phyloP scores from a whole-genome alignment of 805 yeast genomes.

The Lipomyces orientalis region DNA sequence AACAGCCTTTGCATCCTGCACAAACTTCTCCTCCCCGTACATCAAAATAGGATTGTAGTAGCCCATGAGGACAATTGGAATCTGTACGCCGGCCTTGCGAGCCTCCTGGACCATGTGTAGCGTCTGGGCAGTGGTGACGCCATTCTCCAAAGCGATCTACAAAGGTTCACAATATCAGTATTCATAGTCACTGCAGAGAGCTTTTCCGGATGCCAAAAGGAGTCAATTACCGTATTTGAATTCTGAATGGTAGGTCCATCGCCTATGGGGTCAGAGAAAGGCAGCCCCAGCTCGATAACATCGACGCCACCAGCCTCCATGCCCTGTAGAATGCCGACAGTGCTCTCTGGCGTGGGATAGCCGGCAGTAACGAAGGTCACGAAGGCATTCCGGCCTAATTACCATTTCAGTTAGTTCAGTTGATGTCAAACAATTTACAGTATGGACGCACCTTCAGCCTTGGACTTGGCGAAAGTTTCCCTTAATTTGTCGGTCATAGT shows the following conservation, averaged over 20 bases:
- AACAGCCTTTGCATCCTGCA: slow-evolving; percentile 76
- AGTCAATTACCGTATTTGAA: slow-evolving; percentile 62
- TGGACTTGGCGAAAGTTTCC: slow-evolving; percentile 30
- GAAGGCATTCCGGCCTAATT: slow-evolving; percentile 77
- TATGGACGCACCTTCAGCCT: slow-evolving; percentile 27
- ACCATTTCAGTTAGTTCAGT: not conserved
- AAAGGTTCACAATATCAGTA: not conserved
- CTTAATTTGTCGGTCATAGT: slow-evolving; percentile 27
- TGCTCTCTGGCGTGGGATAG: slow-evolving; percentile 84
- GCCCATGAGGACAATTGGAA: slow-evolving; percentile 95
- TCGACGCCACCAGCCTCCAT: slow-evolving; percentile 96
- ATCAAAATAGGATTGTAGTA: slow-evolving; percentile 92
- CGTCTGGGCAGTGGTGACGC: slow-evolving; percentile 71
- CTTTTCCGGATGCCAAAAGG: not conserved
- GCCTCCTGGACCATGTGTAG: slow-evolving; percentile 77
- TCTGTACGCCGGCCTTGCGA: slow-evolving; percentile 78
- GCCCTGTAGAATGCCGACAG: slow-evolving; percentile 82
- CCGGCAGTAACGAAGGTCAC: slow-evolving; percentile 96
- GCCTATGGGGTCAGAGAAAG: slow-evolving; percentile 98
- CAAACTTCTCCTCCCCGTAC: slow-evolving; percentile 86
- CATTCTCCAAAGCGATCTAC: slow-evolving; percentile 73
- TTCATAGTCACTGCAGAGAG: not conserved
- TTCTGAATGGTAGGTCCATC: slow-evolving; percentile 97
- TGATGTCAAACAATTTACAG: not conserved
- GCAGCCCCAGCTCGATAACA: slow-evolving; percentile 91